Evolutionary conservation across 2,329 filamentous ascomycete species (phyloP), one percentile per base, ranked within the genome.

Genomic region (Fusarium nanum): DNA sequence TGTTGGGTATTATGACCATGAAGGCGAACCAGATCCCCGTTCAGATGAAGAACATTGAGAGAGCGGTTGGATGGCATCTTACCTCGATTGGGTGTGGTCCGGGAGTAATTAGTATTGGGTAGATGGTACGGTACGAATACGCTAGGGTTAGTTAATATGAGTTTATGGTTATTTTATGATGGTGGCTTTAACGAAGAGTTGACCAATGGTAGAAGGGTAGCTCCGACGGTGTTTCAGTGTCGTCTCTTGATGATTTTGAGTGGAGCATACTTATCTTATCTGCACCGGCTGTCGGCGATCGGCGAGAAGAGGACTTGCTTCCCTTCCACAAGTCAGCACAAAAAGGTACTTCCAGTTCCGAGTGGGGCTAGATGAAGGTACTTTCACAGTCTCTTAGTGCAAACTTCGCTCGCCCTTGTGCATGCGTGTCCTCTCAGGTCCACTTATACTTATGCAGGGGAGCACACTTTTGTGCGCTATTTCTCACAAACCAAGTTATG

Each of bases 31-130:
- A 72, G 4, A 41, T 72, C 6, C 56, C 70, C 3, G 20, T 44
- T 20, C 67, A 71, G 27, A 28, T 73, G 32, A 73, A 55, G 40
- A 73, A 73, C 18, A 62, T 73, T 16, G 71, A 73, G n/a, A 61
- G 71, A 14, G 60, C 68, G 2, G 28, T 73, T 18, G 71, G 71
- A 1, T 73, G 70, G 70, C 67, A 73, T 46, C 52, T 73, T 7
- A 63, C 60, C 5, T 63, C 58, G 14, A 45, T 62, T 56, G 60
- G 60, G 3, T 63, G 60, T 20, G 58, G 58, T n/a, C 60, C 60
- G 20, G 58, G 60, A 22, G 60, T 63, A 9, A 63, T 63, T 12
- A 53, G 44, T 10, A 16, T 22, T 22, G 59, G 22, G 3, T 63
- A 37, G 41, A 48, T 22, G 34, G 34, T n/a, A 37, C 9, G 25